phyloP scores from a whole-genome alignment of 2,329 filamentous ascomycete species.

The Bipolaris gigantea region DNA sequence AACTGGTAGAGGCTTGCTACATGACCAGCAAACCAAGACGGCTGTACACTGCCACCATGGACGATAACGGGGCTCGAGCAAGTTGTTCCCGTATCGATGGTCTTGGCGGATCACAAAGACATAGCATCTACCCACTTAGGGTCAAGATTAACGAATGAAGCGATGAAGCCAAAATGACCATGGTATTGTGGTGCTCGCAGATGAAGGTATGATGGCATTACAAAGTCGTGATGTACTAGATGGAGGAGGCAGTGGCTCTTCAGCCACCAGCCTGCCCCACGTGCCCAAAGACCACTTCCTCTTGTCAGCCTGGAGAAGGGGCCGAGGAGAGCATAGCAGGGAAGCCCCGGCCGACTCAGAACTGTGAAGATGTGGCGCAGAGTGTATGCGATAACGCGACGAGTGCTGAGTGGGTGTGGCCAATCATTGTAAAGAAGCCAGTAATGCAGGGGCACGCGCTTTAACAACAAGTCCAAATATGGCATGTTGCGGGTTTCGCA shows the following conservation, averaged over 20 bases:
- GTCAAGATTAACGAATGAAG: constrained; percentile 1
- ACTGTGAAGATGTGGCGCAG: constrained; percentile 4
- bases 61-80: background rate
- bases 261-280: background rate
- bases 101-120: background rate
- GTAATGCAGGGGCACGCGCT: constrained; percentile 13
- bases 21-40: background rate
- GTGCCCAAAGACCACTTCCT: background rate
- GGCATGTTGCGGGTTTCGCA: constrained; percentile 4
- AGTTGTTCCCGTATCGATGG: background rate
- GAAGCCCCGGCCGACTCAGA: background rate
- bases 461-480: background rate
- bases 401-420: background rate
- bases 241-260: background rate
- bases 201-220: background rate
- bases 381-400: constrained; percentile 3
- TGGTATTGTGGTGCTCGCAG: background rate
- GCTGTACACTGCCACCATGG: background rate
- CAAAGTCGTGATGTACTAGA: background rate
- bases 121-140: background rate
- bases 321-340: background rate
- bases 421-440: background rate
- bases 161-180: background rate
- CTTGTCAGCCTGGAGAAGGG: background rate
- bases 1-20: constrained; percentile 47